Conservation (phyloP, 2,329 filamentous ascomycete genomes). For the Colletotrichum sp. region DNA sequence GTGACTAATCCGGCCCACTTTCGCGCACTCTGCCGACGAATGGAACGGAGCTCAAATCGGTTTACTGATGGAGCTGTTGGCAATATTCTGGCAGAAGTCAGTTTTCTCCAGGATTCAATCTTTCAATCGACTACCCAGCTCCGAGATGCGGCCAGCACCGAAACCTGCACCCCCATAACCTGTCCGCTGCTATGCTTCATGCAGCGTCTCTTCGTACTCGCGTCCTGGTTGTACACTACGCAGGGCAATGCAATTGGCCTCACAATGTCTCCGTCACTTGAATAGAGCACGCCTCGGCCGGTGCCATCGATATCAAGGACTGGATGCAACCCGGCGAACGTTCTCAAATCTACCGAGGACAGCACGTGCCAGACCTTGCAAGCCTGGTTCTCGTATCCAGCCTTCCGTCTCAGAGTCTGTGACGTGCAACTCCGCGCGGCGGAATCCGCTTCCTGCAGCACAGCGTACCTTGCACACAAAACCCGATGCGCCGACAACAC, state of each 20-base stretch:
- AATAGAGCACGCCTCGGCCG: conserved; percentile 24
- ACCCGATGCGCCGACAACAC: neutral
- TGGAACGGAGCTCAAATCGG: conserved; percentile 1
- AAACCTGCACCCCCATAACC: neutral
- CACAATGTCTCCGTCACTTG: conserved; percentile 23
- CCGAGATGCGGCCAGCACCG: conserved; percentile 4
- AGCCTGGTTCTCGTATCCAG: neutral
- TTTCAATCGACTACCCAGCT: neutral
- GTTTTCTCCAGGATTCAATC: neutral
- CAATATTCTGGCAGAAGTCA: neutral
- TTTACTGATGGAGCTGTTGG: conserved; percentile 4
- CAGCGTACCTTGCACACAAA: neutral
- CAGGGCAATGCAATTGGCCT: conserved; percentile 24
- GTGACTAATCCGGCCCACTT: conserved; percentile 15
- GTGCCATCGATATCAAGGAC: conserved; percentile 6
- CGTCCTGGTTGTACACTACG: neutral
- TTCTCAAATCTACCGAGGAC: neutral
- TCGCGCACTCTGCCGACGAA: neutral
- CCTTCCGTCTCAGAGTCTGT: neutral
- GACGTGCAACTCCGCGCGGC: neutral
- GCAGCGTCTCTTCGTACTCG: neutral
- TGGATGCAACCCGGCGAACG: neutral
- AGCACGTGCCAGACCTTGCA: neutral
- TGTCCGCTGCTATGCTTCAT: conserved; percentile 14
- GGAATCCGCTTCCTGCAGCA: neutral